phyloP scores from a whole-genome alignment of 129 eudicot genomes.

The Saussurea involucrata region DNA sequence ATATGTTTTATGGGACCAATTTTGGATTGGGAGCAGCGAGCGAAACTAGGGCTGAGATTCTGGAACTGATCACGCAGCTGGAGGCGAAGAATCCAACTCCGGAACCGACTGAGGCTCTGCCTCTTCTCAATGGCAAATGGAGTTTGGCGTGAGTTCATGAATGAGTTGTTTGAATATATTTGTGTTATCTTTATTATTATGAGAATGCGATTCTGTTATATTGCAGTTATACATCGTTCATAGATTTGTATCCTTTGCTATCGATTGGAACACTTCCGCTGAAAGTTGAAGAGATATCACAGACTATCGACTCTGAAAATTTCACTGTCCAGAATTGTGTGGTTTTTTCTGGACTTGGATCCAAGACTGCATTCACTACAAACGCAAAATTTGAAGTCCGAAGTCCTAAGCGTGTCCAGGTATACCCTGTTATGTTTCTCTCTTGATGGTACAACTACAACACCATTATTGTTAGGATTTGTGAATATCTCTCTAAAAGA shows the following conservation, averaged over 20 bases:
- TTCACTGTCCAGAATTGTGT: conserved; percentile 85
- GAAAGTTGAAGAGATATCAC: conserved; percentile 89
- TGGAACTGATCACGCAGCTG: conserved; percentile 75
- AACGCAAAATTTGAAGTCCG: conserved; percentile 93
- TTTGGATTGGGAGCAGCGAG: conserved; percentile 12
- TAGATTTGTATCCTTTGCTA: conserved; percentile 76
- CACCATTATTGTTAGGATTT: neutral
- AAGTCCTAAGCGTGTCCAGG: conserved; percentile 97
- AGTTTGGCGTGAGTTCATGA: conserved; percentile 64
- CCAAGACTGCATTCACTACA: conserved; percentile 75
- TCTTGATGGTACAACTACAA: neutral
- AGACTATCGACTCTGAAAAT: conserved; percentile 81
- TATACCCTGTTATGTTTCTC: neutral
- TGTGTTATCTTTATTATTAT: too few relatives aligned
- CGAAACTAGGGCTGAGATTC: conserved; percentile 91
- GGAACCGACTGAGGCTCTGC: conserved; percentile 75
- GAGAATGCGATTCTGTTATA: neutral
- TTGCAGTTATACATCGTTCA: conserved; percentile 87
- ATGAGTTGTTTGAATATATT: neutral
- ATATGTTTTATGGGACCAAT: conserved; percentile 65
- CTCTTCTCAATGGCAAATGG: conserved; percentile 90
- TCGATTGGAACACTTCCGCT: conserved; percentile 61
- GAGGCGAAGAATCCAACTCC: conserved; percentile 88
- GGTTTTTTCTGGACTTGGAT: conserved; percentile 65
- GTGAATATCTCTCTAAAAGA: neutral